phyloP scores from a whole-genome alignment of 352 stramenopile genomes.

The Phytopythium aichiense region DNA sequence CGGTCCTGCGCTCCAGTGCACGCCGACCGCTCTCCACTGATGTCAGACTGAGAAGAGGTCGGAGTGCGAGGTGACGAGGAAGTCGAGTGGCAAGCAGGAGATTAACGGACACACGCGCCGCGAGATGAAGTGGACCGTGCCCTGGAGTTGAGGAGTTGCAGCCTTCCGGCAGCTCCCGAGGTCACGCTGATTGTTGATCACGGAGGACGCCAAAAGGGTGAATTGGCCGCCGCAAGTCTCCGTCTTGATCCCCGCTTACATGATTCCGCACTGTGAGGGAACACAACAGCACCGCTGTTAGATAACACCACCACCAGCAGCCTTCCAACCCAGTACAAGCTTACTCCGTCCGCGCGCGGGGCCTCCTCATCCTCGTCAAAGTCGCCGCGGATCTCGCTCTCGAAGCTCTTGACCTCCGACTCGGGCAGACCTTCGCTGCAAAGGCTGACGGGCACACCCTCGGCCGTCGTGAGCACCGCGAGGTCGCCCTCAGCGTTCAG shows the following conservation, averaged over 20 bases:
- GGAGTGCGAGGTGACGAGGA: neutral
- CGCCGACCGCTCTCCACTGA: neutral
- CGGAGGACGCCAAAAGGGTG: neutral
- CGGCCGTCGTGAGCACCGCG: constrained; percentile 51
- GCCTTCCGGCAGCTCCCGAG: too few species aligned
- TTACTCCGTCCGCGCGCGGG: constrained; percentile 47
- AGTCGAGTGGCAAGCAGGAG: neutral
- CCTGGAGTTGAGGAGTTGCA: too few species aligned
- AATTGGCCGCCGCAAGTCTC: neutral
- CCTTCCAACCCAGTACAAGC: constrained; percentile 11
- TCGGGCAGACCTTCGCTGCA: constrained; percentile 53
- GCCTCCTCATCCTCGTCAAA: constrained; percentile 45
- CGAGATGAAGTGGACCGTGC: too few species aligned
- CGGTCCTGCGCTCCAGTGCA: too few species aligned
- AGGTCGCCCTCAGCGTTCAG: constrained; percentile 67
- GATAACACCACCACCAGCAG: neutral
- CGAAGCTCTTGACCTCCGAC: constrained; percentile 59
- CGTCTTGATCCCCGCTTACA: constrained; percentile 18
- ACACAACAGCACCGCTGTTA: constrained; percentile 4
- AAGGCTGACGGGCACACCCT: constrained; percentile 68
- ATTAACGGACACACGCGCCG: neutral
- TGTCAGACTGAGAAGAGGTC: neutral
- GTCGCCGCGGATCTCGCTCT: constrained; percentile 44
- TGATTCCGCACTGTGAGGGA: constrained; percentile 28
- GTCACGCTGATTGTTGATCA: neutral